A percentile compares a stretch with the other conserved stretches of the same genome.
Conservation (phyloP, 352 stramenopile species). For the Globisporangium perplexum region DNA sequence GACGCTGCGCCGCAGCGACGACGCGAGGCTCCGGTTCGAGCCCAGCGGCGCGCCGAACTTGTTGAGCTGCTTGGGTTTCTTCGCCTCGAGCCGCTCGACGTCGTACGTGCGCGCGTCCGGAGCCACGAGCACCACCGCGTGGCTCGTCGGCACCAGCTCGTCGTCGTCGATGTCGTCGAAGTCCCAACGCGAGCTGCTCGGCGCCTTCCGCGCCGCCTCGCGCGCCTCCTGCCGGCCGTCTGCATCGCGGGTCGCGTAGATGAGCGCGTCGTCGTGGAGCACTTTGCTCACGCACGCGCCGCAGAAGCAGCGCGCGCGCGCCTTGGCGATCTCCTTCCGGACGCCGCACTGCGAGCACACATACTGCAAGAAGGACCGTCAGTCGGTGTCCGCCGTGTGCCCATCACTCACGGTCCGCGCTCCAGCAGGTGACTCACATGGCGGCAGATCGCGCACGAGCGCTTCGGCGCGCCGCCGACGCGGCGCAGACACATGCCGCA, state of each 20-base stretch:
- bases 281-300: conserved; percentile 48
- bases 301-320: conserved; percentile 49
- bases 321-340: conserved; percentile 32
- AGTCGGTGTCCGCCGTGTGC: too few species aligned
- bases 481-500: conserved; percentile 48
- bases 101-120: conserved; percentile 17
- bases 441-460: conserved; percentile 41
- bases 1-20: conserved; percentile 3
- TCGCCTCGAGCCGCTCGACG: conserved; percentile 7
- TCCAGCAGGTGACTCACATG: conserved; percentile 17
- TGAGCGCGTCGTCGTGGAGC: conserved; percentile 38
- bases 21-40: conserved; percentile 8
- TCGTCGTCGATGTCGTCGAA: conserved; percentile 39
- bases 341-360: conserved; percentile 43
- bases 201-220: neutral
- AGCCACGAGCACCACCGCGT: conserved; percentile 24
- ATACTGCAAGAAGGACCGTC: neutral
- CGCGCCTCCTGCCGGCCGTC: neutral
- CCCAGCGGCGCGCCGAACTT: conserved; percentile 12
- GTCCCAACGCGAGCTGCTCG: conserved; percentile 20
- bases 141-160: conserved; percentile 15
- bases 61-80: conserved; percentile 9
- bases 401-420: too few species aligned
- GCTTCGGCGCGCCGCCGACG: conserved; percentile 19
- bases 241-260: conserved; percentile 41